Evolutionary conservation across 2,329 filamentous ascomycete genomes (phyloP), one percentile per base, ranked within the genome.

Genomic region (Phialocephala sp.): DNA sequence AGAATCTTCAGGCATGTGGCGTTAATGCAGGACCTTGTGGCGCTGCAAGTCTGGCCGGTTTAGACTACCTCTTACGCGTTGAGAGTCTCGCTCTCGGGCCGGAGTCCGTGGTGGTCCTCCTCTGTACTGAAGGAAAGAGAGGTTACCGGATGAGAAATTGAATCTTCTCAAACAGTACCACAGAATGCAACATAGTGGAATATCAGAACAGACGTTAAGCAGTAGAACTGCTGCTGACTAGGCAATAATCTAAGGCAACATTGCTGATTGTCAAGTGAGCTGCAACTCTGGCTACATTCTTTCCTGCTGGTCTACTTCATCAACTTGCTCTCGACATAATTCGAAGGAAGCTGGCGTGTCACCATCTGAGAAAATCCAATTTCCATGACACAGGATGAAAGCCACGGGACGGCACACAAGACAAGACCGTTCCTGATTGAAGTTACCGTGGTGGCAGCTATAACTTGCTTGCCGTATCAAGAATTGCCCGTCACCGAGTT

Each of bases 41-140:
- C 43, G 82, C 83, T 8, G 82, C 84, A 1, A 76, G 81, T 1
- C 70, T 86, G n/a, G 84, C 83, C 39, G 89, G 87, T 1, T 72
- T 93, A 37, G 80, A 79, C 37, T 83, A 82, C 32, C 72, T 89
- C 2, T 77, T 72, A 18, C 45, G 24, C 15, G 22, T 24, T n/a
- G 62, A 37, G 81, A 83, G 2, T 75, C 81, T 5, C 8, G n/a
- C 18, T 15, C 45, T 71, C 5, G 75, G 75, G 0, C 72, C 87
- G 0, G 74, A 78, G 8, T 84, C 87, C 0, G 80, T 88, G 0
- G 81, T 92, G 0, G 82, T 93, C 0, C 75, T 93, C 1, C 83
- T 91, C 50, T 89, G 85, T 67, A 93, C 90, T 0, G 89, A 91
- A 74, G 88, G 88, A 0, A 71, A 73, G 9, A 81, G 89, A 43